Percentiles rank a stretch among this genome's conserved stretches.
phyloP scores from a whole-genome alignment of 2,329 filamentous ascomycete species.

The Phyllosticta capitalensis region DNA sequence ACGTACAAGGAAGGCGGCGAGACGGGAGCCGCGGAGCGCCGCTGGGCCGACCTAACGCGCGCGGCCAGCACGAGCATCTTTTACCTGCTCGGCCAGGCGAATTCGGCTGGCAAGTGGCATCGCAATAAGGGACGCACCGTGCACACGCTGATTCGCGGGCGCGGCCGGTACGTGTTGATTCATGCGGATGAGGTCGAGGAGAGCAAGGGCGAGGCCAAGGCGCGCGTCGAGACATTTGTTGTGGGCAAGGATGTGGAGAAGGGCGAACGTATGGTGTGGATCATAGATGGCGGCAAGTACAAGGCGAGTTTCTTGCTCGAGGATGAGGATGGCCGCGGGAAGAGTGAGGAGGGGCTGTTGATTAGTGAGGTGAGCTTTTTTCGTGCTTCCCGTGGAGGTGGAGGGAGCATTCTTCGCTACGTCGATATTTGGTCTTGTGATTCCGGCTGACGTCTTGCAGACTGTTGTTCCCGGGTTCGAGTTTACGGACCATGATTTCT shows the following conservation, averaged over 20 bases:
- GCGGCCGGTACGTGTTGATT: slow-evolving; percentile 55
- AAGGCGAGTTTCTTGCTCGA: slow-evolving; percentile 54
- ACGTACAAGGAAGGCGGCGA: background rate
- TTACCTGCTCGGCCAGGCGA: slow-evolving; percentile 51
- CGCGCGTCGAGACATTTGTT: slow-evolving; percentile 52
- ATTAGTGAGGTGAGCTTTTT: slow-evolving; percentile 48
- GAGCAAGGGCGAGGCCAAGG: slow-evolving; percentile 38
- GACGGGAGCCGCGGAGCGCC: slow-evolving; percentile 28
- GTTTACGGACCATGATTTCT: slow-evolving; percentile 57
- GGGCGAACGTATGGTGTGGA: slow-evolving; percentile 58
- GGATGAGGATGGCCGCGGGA: slow-evolving; percentile 31
- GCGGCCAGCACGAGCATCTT: slow-evolving; percentile 53
- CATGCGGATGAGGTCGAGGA: slow-evolving; percentile 41
- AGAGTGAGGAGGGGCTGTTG: slow-evolving; percentile 42
- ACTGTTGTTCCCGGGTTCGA: slow-evolving; percentile 61
- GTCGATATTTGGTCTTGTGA: background rate
- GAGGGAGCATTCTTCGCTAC: background rate
- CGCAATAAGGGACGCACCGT: slow-evolving; percentile 51
- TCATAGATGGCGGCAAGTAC: slow-evolving; percentile 58
- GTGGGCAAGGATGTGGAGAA: slow-evolving; percentile 49
- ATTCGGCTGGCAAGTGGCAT: slow-evolving; percentile 52
- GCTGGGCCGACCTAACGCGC: slow-evolving; percentile 34
- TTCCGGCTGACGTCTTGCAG: slow-evolving; percentile 17
- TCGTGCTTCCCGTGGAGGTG: background rate
- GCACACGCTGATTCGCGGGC: slow-evolving; percentile 55